phyloP scores from a whole-genome alignment of 2,329 filamentous ascomycete genomes.

The Zasmidium citrigriseum region DNA sequence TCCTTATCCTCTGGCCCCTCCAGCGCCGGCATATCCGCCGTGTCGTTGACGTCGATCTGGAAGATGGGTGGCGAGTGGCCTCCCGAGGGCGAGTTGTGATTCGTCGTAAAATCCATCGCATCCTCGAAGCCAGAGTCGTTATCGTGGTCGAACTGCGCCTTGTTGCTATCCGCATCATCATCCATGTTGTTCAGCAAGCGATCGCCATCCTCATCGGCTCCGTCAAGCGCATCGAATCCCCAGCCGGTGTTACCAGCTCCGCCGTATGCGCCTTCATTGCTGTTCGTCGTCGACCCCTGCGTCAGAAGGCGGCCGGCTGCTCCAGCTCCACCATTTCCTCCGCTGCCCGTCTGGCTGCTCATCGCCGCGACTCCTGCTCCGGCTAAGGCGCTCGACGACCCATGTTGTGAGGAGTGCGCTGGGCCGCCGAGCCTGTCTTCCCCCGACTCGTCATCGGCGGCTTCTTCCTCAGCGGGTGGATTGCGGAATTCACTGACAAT shows the following conservation, averaged over 20 bases:
- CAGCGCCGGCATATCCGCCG: too few species aligned
- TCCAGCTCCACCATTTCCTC: constrained; percentile 26
- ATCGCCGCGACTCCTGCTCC: constrained; percentile 58
- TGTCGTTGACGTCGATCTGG: too few species aligned
- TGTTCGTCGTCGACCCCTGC: constrained; percentile 23
- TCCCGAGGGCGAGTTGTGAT: background rate
- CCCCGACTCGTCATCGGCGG: constrained; percentile 60
- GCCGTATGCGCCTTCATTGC: constrained; percentile 1
- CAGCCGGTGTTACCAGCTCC: background rate
- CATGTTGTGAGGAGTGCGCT: constrained; percentile 72
- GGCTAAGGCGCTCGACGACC: constrained; percentile 88
- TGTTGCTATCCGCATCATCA: constrained; percentile 5
- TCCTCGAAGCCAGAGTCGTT: constrained; percentile 4
- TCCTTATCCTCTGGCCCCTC: background rate
- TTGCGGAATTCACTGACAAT: constrained; percentile 67
- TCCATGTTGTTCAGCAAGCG: background rate
- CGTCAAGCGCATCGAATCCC: background rate
- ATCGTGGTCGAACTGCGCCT: background rate
- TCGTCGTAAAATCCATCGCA: background rate
- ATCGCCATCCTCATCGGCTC: background rate
- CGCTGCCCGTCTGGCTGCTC: constrained; percentile 18
- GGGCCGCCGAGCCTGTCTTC: constrained; percentile 81
- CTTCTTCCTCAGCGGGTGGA: constrained; percentile 46
- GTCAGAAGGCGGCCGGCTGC: constrained; percentile 27
- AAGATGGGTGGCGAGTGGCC: background rate